These are phyloP conservation scores for Colletotrichum gigasporum DNA, from an alignment of 2,329 filamentous ascomycete species.

Conservation along the genomic window DNA sequence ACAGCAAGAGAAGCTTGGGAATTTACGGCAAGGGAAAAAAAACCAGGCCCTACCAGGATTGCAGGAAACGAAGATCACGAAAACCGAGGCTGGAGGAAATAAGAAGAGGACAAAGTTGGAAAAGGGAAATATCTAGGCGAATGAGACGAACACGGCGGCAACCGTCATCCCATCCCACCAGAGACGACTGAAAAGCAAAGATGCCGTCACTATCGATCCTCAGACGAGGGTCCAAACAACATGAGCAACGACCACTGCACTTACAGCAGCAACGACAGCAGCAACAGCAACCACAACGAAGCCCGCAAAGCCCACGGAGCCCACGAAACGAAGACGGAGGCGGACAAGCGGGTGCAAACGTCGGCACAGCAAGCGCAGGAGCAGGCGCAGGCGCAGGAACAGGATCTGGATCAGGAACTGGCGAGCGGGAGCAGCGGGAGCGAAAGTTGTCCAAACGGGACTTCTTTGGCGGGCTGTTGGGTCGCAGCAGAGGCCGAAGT, in stretches of 20 bases:
- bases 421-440: slow-evolving; percentile 26
- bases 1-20: slow-evolving; percentile 8
- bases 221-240: slow-evolving; percentile 37
- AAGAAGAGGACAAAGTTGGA: not conserved
- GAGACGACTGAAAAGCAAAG: slow-evolving; percentile 4
- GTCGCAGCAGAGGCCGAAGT: slow-evolving; percentile 34
- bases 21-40: not conserved
- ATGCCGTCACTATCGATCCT: slow-evolving; percentile 46
- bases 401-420: slow-evolving; percentile 2
- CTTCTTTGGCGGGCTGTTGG: slow-evolving; percentile 42
- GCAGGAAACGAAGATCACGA: not conserved
- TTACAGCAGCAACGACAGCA: slow-evolving; percentile 13
- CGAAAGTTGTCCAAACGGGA: slow-evolving; percentile 42
- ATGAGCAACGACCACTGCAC: slow-evolving; percentile 27
- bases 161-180: not conserved
- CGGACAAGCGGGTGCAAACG: not conserved
- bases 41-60: not conserved
- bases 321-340: slow-evolving; percentile 3
- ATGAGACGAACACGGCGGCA: slow-evolving; percentile 19
- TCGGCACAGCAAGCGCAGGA: not conserved
- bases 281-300: not conserved
- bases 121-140: slow-evolving; percentile 1
- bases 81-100: not conserved
- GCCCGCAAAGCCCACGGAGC: no score
- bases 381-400: slow-evolving; percentile 2